Base-by-base conservation (phyloP, 208 protist genomes). In the Acanthamoeba castellanii region DNA sequence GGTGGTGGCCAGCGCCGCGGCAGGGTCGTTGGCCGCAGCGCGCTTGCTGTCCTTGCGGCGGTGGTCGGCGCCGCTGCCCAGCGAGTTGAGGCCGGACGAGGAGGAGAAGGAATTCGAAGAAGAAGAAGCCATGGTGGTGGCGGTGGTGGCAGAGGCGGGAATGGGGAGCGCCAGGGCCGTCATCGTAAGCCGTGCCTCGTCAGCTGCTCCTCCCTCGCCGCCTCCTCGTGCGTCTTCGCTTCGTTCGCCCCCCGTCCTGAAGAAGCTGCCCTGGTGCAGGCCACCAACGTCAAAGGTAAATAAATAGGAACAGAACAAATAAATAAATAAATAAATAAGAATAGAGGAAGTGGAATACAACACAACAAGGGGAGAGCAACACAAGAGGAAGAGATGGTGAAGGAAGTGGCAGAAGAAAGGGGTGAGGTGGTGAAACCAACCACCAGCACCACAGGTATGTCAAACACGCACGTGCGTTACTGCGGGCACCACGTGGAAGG, bases 231-330 rank as follows among this genome's bases (percentile, higher is more conserved):
- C 59, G 66, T 72, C 61, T 22, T 16, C 2, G 61, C 27, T 5
- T 11, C 66, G 66, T 37, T 72, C 66, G 66, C 66, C 66, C 34
- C 66, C 66, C 66, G 66, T 72, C 66, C 66, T 72, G 66, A 13
- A 5, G 30, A 47, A 47, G n/a, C 61, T 72, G 30, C 25, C 22
- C 59, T 66, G 59, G 18, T 7, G 13, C 16, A 11, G 52, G 52
- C 52, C 52, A 57, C 0, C 52, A 20, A 57, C 18, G 11, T 0
- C 18, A 57, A 57, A 14, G 13, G 13, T 57, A 57, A 20, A 20
- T 0, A 57, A 57, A 57, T 14, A 57, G 18, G 2, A 57, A 57
- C 20, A 57, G 42, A 47, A 47, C 42, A 57, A 22, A 57, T 57
- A 20, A 22, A 20, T 14, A 18, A 18, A 55, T 2, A 14, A 11